These are phyloP conservation scores for Phellopilus nigrolimitatus DNA, from an alignment of 1,284 basidiomycete species.

Conservation along the genomic window DNA sequence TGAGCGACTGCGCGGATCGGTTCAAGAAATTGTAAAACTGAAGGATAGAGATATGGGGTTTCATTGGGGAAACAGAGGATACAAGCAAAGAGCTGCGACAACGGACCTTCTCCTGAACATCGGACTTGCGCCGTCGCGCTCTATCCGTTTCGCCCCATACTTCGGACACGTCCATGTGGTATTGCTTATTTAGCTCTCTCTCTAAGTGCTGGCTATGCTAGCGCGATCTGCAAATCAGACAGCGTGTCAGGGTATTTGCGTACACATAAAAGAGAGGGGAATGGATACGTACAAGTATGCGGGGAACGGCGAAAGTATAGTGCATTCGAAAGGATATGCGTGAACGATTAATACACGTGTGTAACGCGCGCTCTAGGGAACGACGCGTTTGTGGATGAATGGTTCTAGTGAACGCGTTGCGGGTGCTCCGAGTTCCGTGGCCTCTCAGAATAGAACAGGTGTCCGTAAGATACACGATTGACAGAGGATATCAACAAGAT, in stretches of 20 bases:
- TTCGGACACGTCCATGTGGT: slow-evolving; percentile 9
- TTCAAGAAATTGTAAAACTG: slow-evolving; percentile 19
- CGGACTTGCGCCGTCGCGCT: slow-evolving; percentile 16
- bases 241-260: not conserved
- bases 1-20: slow-evolving; percentile 16
- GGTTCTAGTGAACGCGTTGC: not conserved
- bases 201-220: not conserved
- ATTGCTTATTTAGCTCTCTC: not conserved
- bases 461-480: too few relatives aligned
- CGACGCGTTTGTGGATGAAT: not conserved
- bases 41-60: not conserved
- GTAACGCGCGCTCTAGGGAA: slow-evolving; percentile 6
- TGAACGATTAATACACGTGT: slow-evolving; percentile 13
- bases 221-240: not conserved
- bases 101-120: slow-evolving; percentile 17
- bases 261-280: not conserved
- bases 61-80: not conserved
- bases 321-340: slow-evolving; percentile 8
- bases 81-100: not conserved
- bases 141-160: slow-evolving; percentile 8
- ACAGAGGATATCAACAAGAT: too few relatives aligned
- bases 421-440: not conserved
- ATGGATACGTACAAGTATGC: not conserved
- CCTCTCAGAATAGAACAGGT: too few relatives aligned
- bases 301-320: not conserved